Conservation (phyloP, 2,329 filamentous ascomycete species). For the Fusarium sororula region DNA sequence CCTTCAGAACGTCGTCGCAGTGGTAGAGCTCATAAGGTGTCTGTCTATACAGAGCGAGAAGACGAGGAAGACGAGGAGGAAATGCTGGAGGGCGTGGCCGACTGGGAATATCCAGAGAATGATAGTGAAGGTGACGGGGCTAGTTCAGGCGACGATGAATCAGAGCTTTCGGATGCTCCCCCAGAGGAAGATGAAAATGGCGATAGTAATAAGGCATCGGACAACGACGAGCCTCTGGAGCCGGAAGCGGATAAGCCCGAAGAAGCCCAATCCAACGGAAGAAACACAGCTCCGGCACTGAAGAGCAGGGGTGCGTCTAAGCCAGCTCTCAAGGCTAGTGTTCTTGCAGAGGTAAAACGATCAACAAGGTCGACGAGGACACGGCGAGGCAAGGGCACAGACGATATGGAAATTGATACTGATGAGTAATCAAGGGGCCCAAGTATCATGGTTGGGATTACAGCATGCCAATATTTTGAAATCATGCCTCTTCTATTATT, state of each 20-base stretch:
- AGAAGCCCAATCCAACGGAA: slow-evolving; percentile 40
- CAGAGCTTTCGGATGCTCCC: slow-evolving; percentile 37
- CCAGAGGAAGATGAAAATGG: slow-evolving; percentile 20
- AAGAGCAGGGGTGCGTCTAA: slow-evolving; percentile 39
- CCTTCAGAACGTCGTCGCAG: slow-evolving; percentile 64
- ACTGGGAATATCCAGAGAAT: slow-evolving; percentile 62
- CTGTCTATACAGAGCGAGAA: slow-evolving; percentile 65
- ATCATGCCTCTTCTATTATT: slow-evolving; percentile 18
- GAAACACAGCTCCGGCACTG: slow-evolving; percentile 25
- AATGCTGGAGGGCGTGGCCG: slow-evolving; percentile 68
- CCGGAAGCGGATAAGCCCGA: slow-evolving; percentile 31
- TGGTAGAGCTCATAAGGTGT: slow-evolving; percentile 58
- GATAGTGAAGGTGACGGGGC: slow-evolving; percentile 33
- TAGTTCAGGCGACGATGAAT: slow-evolving; percentile 24
- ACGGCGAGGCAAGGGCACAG: slow-evolving; percentile 42
- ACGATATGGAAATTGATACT: slow-evolving; percentile 50
- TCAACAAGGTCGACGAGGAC: slow-evolving; percentile 39
- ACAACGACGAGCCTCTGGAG: slow-evolving; percentile 24
- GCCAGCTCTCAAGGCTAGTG: slow-evolving; percentile 40
- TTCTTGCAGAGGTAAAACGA: slow-evolving; percentile 31
- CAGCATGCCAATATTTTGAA: slow-evolving; percentile 16
- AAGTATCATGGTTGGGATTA: slow-evolving; percentile 12
- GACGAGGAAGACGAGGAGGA: slow-evolving; percentile 68
- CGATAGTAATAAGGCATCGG: slow-evolving; percentile 21
- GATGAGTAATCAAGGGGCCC: slow-evolving; percentile 36